These are phyloP conservation scores for Papilionanthe hybrid DNA, from an alignment of 116 monocot species.

Conservation along the genomic window DNA sequence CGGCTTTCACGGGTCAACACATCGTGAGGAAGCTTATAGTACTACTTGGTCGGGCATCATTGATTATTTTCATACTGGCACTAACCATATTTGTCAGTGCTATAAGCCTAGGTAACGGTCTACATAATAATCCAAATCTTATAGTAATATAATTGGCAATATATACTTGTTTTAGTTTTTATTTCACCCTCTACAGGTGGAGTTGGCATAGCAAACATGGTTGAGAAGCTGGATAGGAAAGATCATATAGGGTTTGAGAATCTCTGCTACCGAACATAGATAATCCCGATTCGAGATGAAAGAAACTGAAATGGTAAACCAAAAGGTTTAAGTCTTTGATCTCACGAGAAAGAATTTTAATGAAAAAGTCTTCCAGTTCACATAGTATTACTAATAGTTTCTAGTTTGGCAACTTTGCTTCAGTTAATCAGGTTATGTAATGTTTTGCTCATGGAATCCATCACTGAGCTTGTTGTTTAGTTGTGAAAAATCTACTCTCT, in stretches of 20 bases:
- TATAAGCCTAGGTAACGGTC: slow-evolving; percentile 37
- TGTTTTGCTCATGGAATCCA: not conserved
- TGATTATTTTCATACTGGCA: slow-evolving; percentile 60
- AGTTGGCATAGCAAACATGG: slow-evolving; percentile 45
- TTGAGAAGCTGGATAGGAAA: slow-evolving; percentile 35
- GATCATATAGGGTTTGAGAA: slow-evolving; percentile 57
- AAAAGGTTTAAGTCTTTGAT: not conserved
- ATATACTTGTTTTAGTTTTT: not conserved
- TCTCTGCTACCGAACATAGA: slow-evolving; percentile 24
- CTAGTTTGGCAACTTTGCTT: not conserved
- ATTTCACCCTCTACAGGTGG: slow-evolving; percentile 26
- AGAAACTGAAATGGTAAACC: not conserved
- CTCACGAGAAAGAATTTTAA: not conserved
- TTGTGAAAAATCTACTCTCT: not conserved
- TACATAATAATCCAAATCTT: not conserved
- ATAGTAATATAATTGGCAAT: not conserved
- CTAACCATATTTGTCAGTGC: slow-evolving; percentile 51
- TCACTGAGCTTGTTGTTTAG: slow-evolving; percentile 5
- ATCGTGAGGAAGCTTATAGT: slow-evolving; percentile 39
- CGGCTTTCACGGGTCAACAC: slow-evolving; percentile 48
- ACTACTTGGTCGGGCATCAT: slow-evolving; percentile 44
- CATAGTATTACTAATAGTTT: not conserved
- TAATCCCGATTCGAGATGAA: not conserved
- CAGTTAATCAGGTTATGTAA: not conserved
- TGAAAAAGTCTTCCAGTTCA: not conserved